These are phyloP conservation scores for Cucumis hystrix DNA, from an alignment of 306 rosid species.

Conservation along the genomic window DNA sequence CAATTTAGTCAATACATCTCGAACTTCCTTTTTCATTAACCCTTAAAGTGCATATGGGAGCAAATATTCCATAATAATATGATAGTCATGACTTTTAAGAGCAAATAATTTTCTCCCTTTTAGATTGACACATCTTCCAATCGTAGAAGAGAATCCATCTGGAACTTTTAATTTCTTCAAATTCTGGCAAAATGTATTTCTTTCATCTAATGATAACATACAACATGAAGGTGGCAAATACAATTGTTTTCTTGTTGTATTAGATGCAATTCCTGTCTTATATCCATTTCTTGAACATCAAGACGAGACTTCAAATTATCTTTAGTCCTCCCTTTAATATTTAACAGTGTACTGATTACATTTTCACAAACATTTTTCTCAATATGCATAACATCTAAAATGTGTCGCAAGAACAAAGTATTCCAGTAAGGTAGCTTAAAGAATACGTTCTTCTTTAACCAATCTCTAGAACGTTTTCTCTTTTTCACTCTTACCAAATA, in stretches of 20 bases:
- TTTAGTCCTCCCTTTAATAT: neutral
- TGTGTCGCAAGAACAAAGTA: neutral
- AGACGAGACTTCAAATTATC: neutral
- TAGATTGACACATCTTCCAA: neutral
- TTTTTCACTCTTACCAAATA: too few species aligned
- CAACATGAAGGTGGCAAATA: neutral
- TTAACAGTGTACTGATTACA: neutral
- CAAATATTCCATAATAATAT: too few species aligned
- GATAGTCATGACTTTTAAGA: too few species aligned
- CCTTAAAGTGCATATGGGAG: too few species aligned
- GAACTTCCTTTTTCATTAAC: neutral
- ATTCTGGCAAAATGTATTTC: neutral
- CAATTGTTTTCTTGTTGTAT: neutral
- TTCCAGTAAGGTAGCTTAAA: neutral
- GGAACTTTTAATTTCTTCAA: neutral
- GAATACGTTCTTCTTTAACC: neutral
- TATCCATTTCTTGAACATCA: neutral
- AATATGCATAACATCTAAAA: neutral
- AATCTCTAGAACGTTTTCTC: neutral
- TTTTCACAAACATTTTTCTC: neutral
- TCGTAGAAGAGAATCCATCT: neutral
- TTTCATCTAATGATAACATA: neutral
- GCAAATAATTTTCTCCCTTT: neutral
- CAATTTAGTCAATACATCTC: neutral
- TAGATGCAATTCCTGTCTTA: neutral